Percentiles rank a stretch among this genome's conserved stretches.
Conservation (phyloP, 345 rosid genomes). For the Salix arbutifolia region DNA sequence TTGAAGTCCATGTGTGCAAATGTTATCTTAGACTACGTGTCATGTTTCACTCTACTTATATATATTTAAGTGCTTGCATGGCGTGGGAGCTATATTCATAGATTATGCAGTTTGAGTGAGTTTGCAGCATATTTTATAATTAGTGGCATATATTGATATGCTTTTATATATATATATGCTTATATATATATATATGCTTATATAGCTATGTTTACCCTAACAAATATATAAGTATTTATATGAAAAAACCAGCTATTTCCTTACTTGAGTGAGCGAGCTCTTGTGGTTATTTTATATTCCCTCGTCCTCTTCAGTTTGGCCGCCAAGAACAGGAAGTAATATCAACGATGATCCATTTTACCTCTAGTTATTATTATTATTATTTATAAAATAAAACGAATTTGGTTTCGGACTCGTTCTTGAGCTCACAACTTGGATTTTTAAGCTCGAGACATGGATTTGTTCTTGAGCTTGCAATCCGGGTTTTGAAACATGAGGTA, state of each 20-base stretch:
- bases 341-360: no score
- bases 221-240: background rate
- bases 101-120: background rate
- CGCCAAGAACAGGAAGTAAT: background rate
- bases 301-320: background rate
- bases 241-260: background rate
- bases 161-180: no score
- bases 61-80: background rate
- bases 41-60: background rate
- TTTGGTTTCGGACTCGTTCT: no score
- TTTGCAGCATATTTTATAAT: background rate
- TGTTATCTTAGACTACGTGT: background rate
- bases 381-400: no score
- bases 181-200: background rate
- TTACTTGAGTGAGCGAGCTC: background rate
- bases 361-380: no score
- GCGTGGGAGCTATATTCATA: background rate
- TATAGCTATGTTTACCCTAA: background rate
- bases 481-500: no score
- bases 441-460: no score
- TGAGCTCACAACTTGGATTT: no score
- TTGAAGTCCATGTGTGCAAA: background rate
- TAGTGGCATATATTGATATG: background rate
- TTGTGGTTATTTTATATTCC: background rate
- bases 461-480: no score